A percentile compares a stretch with the other conserved stretches of the same genome.
Conservation (phyloP, 148 eudicot species). For the Pharnaceum exiguum region DNA sequence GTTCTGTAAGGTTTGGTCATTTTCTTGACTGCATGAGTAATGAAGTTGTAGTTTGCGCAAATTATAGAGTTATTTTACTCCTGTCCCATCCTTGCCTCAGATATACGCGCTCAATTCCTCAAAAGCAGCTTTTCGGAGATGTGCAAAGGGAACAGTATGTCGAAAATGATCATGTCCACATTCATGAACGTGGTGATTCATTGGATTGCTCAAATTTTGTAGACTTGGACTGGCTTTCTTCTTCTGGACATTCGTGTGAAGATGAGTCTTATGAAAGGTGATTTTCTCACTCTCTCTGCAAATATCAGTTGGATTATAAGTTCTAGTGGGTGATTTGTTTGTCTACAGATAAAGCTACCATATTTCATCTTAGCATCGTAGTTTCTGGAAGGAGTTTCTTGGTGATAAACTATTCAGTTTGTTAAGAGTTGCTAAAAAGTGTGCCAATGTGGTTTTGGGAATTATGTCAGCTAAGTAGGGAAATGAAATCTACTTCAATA, state of each 20-base stretch:
- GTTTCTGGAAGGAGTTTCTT: too few relatives aligned
- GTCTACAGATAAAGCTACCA: too few relatives aligned
- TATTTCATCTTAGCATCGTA: too few relatives aligned
- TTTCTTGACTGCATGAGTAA: not conserved
- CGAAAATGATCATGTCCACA: conserved; percentile 36
- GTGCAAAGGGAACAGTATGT: conserved; percentile 47
- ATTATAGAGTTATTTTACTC: not conserved
- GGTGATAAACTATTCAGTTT: too few relatives aligned
- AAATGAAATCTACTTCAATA: too few relatives aligned
- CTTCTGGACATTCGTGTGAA: conserved; percentile 81
- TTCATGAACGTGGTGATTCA: conserved; percentile 40
- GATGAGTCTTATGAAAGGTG: conserved; percentile 78
- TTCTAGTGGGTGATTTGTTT: not conserved
- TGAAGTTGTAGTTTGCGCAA: not conserved
- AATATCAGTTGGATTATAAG: not conserved
- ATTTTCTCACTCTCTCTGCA: not conserved
- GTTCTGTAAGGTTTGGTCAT: conserved; percentile 7
- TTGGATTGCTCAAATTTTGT: conserved; percentile 82
- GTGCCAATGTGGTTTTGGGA: too few relatives aligned
- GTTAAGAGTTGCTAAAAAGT: too few relatives aligned
- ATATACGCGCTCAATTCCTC: conserved; percentile 40
- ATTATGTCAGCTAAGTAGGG: too few relatives aligned
- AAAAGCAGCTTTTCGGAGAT: conserved; percentile 53
- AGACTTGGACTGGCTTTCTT: conserved; percentile 87
- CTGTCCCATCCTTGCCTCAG: conserved; percentile 27